A percentile compares a stretch with the other conserved stretches of the same genome.
phyloP scores from a whole-genome alignment of 495 filamentous ascomycete genomes.

The Evernia prunastri region DNA sequence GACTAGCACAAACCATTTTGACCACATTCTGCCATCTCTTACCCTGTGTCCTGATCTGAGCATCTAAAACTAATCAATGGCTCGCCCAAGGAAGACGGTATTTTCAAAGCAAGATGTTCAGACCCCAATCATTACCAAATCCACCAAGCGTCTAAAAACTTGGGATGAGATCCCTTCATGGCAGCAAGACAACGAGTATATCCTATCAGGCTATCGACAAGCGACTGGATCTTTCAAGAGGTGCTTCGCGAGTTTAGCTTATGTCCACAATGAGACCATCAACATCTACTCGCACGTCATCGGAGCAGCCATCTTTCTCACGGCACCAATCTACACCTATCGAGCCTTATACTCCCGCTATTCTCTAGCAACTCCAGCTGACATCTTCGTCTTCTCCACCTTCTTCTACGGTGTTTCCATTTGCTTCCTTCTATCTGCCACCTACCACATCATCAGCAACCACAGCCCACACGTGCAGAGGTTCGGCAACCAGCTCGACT shows the following conservation, averaged over 20 bases:
- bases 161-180: slow-evolving; percentile 19
- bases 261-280: slow-evolving; percentile 29
- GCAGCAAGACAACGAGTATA: slow-evolving; percentile 29
- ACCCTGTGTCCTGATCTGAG: not conserved
- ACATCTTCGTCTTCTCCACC: slow-evolving; percentile 39
- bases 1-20: no score
- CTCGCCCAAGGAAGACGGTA: not conserved
- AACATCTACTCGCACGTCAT: slow-evolving; percentile 49
- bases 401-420: slow-evolving; percentile 45
- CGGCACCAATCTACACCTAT: slow-evolving; percentile 34
- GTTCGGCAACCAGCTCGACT: slow-evolving; percentile 42
- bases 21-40: not conserved
- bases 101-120: not conserved
- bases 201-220: slow-evolving; percentile 25
- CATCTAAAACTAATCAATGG: not conserved
- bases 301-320: slow-evolving; percentile 41
- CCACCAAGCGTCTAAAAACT: not conserved
- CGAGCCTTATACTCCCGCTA: slow-evolving; percentile 32
- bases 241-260: slow-evolving; percentile 22
- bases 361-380: slow-evolving; percentile 31
- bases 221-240: slow-evolving; percentile 18
- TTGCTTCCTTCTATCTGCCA: slow-evolving; percentile 46
- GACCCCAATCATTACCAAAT: not conserved
- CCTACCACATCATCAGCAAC: slow-evolving; percentile 46
- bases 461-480: slow-evolving; percentile 36